These are phyloP conservation scores for Aureobasidium vineae DNA, from an alignment of 2,329 filamentous ascomycete species.

Conservation along the genomic window DNA sequence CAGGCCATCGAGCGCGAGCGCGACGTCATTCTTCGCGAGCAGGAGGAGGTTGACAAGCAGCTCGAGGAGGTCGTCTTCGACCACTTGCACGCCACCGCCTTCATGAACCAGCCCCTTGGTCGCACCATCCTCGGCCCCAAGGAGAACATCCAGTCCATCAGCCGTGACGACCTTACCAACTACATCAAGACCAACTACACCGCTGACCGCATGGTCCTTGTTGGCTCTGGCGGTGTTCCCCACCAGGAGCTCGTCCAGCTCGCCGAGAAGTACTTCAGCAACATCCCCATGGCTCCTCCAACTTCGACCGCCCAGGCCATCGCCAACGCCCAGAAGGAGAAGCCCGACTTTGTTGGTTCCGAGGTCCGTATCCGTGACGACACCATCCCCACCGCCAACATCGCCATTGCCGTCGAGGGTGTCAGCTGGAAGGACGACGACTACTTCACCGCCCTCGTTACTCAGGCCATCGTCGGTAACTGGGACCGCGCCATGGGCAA, in stretches of 20 bases:
- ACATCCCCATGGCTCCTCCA: constrained; percentile 71
- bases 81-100: constrained; percentile 97
- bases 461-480: constrained; percentile 98
- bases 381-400: constrained; percentile 93
- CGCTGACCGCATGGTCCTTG: constrained; percentile 98
- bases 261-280: constrained; percentile 91
- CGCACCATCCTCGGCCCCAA: constrained; percentile 96
- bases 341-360: constrained; percentile 93
- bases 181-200: constrained; percentile 99
- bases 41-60: constrained; percentile 99
- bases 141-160: constrained; percentile 97
- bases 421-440: constrained; percentile 99
- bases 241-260: constrained; percentile 93
- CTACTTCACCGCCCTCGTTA: constrained; percentile 97
- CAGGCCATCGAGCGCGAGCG: constrained; percentile 94
- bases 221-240: constrained; percentile 89
- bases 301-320: constrained; percentile 69
- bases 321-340: constrained; percentile 73
- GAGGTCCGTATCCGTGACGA: constrained; percentile 96
- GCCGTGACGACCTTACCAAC: constrained; percentile 81
- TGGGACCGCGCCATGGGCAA: constrained; percentile 99
- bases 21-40: constrained; percentile 97
- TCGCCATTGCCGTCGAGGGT: constrained; percentile 97
- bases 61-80: constrained; percentile 99
- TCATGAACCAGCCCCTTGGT: constrained; percentile 92